Percentiles rank a stretch among this genome's conserved stretches.
Evolutionary conservation across 2,329 filamentous ascomycete genomes (phyloP).

Genomic region (Colletotrichum euphorbiae): DNA sequence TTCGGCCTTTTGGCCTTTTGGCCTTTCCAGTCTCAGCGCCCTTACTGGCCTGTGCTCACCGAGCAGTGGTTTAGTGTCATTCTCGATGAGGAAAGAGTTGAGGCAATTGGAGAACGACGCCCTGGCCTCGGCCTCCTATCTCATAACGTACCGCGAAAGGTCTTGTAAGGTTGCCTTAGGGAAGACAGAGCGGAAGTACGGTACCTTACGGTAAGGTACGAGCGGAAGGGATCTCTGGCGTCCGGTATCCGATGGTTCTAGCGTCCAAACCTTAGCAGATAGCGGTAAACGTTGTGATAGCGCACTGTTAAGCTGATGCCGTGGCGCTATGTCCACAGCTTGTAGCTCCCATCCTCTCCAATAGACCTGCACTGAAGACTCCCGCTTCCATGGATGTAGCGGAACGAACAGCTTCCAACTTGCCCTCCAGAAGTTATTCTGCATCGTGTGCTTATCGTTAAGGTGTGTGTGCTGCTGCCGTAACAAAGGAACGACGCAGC

Average conservation of each 20-base stretch:
- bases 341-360: no score
- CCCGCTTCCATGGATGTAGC: neutral
- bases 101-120: neutral
- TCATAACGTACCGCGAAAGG: neutral
- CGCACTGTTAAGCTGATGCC: neutral
- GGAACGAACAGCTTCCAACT: no score
- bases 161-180: no score
- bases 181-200: neutral
- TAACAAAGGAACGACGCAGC: neutral
- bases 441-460: neutral
- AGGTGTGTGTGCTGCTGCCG: neutral
- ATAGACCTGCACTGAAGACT: neutral
- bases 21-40: neutral
- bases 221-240: slow-evolving; percentile 1
- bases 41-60: slow-evolving; percentile 23
- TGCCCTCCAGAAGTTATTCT: neutral
- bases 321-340: neutral
- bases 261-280: slow-evolving; percentile 1
- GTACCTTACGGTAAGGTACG: no score
- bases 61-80: neutral
- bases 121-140: neutral
- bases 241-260: neutral
- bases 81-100: no score
- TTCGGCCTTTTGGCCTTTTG: no score
- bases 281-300: neutral